Evolutionary conservation across 2,329 filamentous ascomycete species (phyloP), one percentile per base, ranked within the genome.

Genomic region (Cladosporium oxysporum): DNA sequence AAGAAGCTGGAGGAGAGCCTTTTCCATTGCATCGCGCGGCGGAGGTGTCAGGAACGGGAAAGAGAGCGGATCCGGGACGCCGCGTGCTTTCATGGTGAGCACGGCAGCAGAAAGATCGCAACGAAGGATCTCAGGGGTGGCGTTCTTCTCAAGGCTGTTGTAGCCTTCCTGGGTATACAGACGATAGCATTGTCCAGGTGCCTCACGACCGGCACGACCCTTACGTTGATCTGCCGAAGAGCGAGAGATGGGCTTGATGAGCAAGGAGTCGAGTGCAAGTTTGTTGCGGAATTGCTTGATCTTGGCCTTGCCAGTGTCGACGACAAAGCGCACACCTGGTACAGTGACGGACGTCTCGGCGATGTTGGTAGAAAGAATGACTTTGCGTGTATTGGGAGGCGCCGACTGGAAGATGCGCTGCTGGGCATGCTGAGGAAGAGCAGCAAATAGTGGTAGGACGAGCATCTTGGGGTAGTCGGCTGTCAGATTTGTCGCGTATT

Each of bases 271-370:
- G 74, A 99, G 88, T 5, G 93, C 93, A 0, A 98, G 84, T 0
- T 89, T 86, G 18, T 90, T 87, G 16, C 93, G 90, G 76, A 93
- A 99, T 70, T 96, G 91, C 79, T 97, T 97, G 69, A 96, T 86
- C 76, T 99, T 99, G 10, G 91, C 91, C 74, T 97, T 97, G 55
- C 95, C 95, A 64, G 91, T 91, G 75, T 99, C 95, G 23, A 99
- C 85, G 11, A 99, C 94, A 71, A 91, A 95, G 5, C 92, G 88
- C 7, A 99, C 93, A 2, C 95, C 95, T 0, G 94, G 91, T 0
- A 99, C 93, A 0, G 95, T 99, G 66, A 99, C 91, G 1, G 95
- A 98, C 0, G 95, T 98, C 77, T 99, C 95, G n/a, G 95, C 95
- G 72, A 99, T 98, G 74, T 99, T 99, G 16, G 95, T 99, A 0